A percentile compares a stretch with the other conserved stretches of the same genome.
phyloP scores from a whole-genome alignment of 78 protist species.

The Dictyostelium intermedium region DNA sequence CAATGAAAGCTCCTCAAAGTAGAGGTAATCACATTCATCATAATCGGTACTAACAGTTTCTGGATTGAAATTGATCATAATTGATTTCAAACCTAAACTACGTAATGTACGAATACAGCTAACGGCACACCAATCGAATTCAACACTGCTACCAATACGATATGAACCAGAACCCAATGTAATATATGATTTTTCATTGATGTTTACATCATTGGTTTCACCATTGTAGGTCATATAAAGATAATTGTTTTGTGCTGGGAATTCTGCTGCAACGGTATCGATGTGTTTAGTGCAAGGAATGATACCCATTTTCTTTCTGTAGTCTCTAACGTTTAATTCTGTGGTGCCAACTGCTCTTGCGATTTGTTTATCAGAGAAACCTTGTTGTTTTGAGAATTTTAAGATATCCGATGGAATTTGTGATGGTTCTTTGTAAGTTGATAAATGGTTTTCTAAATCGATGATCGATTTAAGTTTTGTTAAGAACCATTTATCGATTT shows the following conservation, averaged over 20 bases:
- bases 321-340: conserved; percentile 84
- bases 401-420: conserved; percentile 48
- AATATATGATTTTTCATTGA: conserved; percentile 71
- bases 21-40: conserved; percentile 96
- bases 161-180: conserved; percentile 97
- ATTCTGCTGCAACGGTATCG: conserved; percentile 98
- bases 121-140: conserved; percentile 93
- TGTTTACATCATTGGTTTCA: conserved; percentile 83
- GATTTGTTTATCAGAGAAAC: conserved; percentile 93
- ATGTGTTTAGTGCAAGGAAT: conserved; percentile 96
- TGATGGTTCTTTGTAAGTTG: neutral
- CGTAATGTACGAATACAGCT: conserved; percentile 90
- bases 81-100: conserved; percentile 85
- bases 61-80: conserved; percentile 99
- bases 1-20: conserved; percentile 95
- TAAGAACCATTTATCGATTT: conserved; percentile 96
- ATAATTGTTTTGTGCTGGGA: conserved; percentile 97
- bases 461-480: conserved; percentile 87
- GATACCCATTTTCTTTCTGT: conserved; percentile 65
- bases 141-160: conserved; percentile 93
- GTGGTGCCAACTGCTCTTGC: conserved; percentile 67
- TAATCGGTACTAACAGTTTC: conserved; percentile 98
- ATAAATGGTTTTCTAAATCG: conserved; percentile 61
- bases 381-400: conserved; percentile 88
- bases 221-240: conserved; percentile 96